Percentiles rank a stretch among this genome's conserved stretches.
phyloP scores from a whole-genome alignment of 306 rosid genomes.

The Lagenaria siceraria region DNA sequence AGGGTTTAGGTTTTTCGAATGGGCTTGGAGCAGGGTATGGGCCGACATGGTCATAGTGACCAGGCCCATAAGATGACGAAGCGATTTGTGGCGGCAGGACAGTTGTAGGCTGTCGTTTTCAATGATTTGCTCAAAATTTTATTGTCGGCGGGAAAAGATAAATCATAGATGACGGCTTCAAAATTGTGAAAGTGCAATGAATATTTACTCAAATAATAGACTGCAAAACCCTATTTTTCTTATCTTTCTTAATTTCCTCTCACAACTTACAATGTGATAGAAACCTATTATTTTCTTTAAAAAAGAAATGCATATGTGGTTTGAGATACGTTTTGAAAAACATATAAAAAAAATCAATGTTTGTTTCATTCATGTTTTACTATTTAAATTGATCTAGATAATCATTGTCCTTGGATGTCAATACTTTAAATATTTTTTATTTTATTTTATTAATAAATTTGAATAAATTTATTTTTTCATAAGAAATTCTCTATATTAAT shows the following conservation, averaged over 20 bases:
- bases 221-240: background rate
- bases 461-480: no score
- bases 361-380: no score
- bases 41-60: background rate
- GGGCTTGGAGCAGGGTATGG: background rate
- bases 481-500: no score
- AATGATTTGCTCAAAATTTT: background rate
- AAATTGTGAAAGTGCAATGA: background rate
- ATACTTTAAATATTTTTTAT: no score
- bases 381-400: no score
- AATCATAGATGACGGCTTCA: background rate
- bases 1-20: no score
- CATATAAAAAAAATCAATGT: no score
- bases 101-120: background rate
- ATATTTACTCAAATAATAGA: background rate
- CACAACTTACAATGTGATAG: background rate
- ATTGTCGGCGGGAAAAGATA: background rate
- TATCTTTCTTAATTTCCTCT: no score
- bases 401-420: no score
- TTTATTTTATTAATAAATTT: no score
- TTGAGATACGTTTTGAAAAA: no score
- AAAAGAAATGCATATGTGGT: background rate
- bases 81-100: background rate
- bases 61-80: no score
- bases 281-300: background rate